Percentiles rank a stretch among this genome's conserved stretches.
phyloP scores from a whole-genome alignment of 495 filamentous ascomycete genomes.

The Platismatia glauca region DNA sequence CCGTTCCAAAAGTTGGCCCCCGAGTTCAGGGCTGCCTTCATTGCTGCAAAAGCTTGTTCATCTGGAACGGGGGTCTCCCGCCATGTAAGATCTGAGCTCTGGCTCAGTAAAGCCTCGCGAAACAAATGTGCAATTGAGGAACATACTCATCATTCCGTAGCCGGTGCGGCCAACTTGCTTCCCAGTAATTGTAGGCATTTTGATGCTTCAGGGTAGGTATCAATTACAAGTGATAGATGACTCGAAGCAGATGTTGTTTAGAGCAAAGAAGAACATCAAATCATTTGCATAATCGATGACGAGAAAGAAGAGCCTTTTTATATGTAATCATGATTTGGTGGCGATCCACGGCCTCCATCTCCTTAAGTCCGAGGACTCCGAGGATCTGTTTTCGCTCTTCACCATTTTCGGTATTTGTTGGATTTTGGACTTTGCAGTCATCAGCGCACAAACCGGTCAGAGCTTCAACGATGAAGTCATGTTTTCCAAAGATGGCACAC shows the following conservation, averaged over 20 bases:
- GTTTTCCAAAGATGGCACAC: too few species aligned
- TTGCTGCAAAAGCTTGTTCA: conserved; percentile 56
- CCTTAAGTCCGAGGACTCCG: background rate
- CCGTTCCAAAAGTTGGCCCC: conserved; percentile 75
- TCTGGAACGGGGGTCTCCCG: conserved; percentile 46
- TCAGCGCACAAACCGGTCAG: too few species aligned
- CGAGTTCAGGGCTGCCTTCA: conserved; percentile 55
- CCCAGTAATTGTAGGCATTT: conserved; percentile 37
- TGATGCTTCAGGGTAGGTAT: background rate
- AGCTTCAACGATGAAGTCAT: too few species aligned
- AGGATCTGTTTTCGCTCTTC: too few species aligned
- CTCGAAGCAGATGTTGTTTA: background rate
- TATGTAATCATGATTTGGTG: too few species aligned
- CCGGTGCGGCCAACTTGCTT: conserved; percentile 47
- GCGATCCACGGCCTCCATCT: background rate
- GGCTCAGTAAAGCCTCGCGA: conserved; percentile 26
- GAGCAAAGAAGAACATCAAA: background rate
- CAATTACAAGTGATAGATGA: background rate
- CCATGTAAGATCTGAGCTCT: conserved; percentile 66
- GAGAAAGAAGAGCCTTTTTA: background rate
- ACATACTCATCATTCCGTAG: conserved; percentile 49
- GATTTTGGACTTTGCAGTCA: too few species aligned
- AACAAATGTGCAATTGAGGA: background rate
- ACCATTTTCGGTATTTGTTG: too few species aligned
- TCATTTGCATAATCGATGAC: background rate